Evolutionary conservation across 805 yeast species (phyloP).

Genomic region (Brettanomyces anomalus): DNA sequence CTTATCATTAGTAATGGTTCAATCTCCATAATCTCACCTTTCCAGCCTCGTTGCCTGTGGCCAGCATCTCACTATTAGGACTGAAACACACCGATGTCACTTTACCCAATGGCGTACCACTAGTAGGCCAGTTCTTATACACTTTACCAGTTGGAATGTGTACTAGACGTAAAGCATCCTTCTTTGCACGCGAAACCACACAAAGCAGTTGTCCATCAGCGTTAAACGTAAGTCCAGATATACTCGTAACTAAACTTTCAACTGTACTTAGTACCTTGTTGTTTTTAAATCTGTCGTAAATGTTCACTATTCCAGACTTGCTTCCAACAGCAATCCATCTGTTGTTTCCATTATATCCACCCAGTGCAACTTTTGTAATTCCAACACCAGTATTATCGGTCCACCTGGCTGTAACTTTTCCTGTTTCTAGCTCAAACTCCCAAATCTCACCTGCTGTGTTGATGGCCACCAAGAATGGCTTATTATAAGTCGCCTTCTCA

Average conservation of each 20-base stretch:
- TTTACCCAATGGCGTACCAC: conserved; percentile 92
- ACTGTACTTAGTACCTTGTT: conserved; percentile 53
- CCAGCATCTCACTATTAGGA: conserved; percentile 72
- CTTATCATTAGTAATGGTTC: conserved; percentile 62
- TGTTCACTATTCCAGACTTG: conserved; percentile 79
- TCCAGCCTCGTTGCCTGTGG: conserved; percentile 88
- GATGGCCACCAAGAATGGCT: conserved; percentile 41
- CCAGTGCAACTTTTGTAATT: conserved; percentile 65
- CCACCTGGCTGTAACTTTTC: conserved; percentile 61
- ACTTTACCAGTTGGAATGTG: conserved; percentile 85
- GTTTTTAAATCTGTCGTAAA: conserved; percentile 52
- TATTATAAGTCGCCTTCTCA: conserved; percentile 29
- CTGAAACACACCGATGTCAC: conserved; percentile 77
- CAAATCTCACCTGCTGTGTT: conserved; percentile 80
- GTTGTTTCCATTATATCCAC: conserved; percentile 45
- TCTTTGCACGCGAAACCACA: conserved; percentile 75
- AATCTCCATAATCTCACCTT: conserved; percentile 82
- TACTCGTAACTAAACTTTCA: conserved; percentile 74
- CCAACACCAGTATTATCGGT: conserved; percentile 80
- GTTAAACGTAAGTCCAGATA: conserved; percentile 65
- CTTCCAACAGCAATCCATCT: conserved; percentile 88
- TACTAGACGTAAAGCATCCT: conserved; percentile 78
- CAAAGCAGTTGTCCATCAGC: conserved; percentile 86
- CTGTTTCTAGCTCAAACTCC: conserved; percentile 59
- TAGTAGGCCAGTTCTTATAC: conserved; percentile 94